Base-by-base conservation (phyloP, 2,329 filamentous ascomycete species). In the Didymella lethalis region DNA sequence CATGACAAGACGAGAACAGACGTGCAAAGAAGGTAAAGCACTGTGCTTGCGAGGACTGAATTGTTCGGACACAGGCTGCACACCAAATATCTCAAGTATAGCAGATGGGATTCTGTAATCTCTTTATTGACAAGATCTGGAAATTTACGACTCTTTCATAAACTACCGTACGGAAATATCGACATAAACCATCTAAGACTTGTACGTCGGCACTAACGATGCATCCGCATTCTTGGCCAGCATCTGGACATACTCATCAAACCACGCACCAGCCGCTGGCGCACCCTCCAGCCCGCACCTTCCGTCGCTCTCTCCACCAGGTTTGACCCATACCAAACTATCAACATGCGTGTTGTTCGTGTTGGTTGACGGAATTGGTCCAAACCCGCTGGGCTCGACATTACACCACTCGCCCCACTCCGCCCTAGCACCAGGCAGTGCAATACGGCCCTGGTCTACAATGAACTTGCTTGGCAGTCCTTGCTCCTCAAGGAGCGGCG, bases 371-470 rank as follows among this genome's bases (percentile, higher is more conserved):
- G 70, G 70, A 0, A 58, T 44, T 0, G 50, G 18, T 11, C 70
- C 70, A 40, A 68, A 73, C 7, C 69, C 69, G n/a, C 63, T 44
- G 18, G 69, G 69, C 6, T 49, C 48, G 25, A 73, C 63, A 36
- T 73, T 73, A 60, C 70, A 73, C 70, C 70, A 73, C n/a, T 67
- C 65, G 20, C 70, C 70, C 70, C 70, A 73, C 49, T 65, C 68
- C 14, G 57, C 54, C 7, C 70, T 53, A 2, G 68, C 69, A 20
- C 68, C 66, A 11, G 65, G 65, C 14, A 65, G 57, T 8, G 62
- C 68, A 18, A 71, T 61, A 47, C 70, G 69, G 28, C 70, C 70
- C 48, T 71, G 69, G 45, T 73, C 70, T 8, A 71, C 61, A 45
- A 73, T 73, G 61, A 71, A 71, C 59, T 68, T 65, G 38, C 63